A percentile compares a stretch with the other conserved stretches of the same genome.
Conservation (phyloP, 2,329 filamentous ascomycete species). For the Teratosphaeria zuluensis region DNA sequence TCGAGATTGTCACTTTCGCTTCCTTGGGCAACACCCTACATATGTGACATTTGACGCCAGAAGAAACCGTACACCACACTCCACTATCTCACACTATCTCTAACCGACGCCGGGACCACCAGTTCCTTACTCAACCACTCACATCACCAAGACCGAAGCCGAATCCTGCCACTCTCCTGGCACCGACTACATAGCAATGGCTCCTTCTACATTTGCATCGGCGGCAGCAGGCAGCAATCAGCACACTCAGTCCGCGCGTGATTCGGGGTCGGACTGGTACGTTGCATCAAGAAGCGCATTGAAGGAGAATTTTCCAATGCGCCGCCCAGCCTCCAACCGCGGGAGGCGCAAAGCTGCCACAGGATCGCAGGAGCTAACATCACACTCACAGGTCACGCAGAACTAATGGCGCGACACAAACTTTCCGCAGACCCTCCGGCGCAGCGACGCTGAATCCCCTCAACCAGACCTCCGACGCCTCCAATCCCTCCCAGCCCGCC, state of each 20-base stretch:
- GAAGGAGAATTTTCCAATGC: not conserved
- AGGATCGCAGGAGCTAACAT: slow-evolving; percentile 3
- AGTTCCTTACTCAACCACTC: not conserved
- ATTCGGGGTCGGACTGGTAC: slow-evolving; percentile 38
- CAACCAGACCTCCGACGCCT: slow-evolving; percentile 15
- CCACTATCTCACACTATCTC: not conserved
- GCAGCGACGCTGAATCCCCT: slow-evolving; percentile 39
- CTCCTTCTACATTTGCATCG: slow-evolving; percentile 41
- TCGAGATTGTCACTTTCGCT: not conserved
- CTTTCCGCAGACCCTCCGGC: slow-evolving; percentile 55
- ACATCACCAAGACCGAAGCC: not conserved
- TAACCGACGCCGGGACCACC: not conserved
- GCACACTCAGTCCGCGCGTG: slow-evolving; percentile 27
- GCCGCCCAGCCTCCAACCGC: not conserved
- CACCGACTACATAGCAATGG: slow-evolving; percentile 25
- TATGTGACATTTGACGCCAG: not conserved
- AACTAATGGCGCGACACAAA: slow-evolving; percentile 57
- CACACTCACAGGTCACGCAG: slow-evolving; percentile 46
- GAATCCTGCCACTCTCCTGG: not conserved
- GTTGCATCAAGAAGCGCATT: slow-evolving; percentile 13
- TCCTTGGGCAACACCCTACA: not conserved
- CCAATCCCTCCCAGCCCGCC: slow-evolving; percentile 19
- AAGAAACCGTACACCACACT: not conserved
- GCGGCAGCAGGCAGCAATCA: slow-evolving; percentile 38
- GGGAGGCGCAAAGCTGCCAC: slow-evolving; percentile 4